These are phyloP conservation scores for Ascochyta fabae DNA, from an alignment of 2,329 filamentous ascomycete species.

Conservation along the genomic window DNA sequence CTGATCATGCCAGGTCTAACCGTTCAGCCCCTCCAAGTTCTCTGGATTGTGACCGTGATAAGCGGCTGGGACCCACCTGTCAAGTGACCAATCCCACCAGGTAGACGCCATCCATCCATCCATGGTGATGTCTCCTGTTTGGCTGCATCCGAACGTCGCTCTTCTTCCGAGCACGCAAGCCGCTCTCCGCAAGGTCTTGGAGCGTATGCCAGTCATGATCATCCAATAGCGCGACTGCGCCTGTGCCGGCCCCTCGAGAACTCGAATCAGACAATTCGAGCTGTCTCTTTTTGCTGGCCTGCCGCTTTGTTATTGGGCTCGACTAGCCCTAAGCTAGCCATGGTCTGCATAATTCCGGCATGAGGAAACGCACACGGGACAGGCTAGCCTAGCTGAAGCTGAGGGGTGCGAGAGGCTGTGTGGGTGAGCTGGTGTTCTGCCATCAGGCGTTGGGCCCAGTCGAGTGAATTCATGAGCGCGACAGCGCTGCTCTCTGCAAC, in stretches of 20 bases:
- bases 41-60: slow-evolving; percentile 16
- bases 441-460: slow-evolving; percentile 13
- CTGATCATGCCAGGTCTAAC: slow-evolving; percentile 8
- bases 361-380: slow-evolving; percentile 50
- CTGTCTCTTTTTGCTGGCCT: slow-evolving; percentile 27
- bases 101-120: slow-evolving; percentile 9
- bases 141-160: slow-evolving; percentile 25
- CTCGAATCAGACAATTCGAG: slow-evolving; percentile 36
- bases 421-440: slow-evolving; percentile 20
- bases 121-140: slow-evolving; percentile 14
- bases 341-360: slow-evolving; percentile 44
- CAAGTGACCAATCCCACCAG: slow-evolving; percentile 11
- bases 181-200: slow-evolving; percentile 27
- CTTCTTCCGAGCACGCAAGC: slow-evolving; percentile 30
- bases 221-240: slow-evolving; percentile 28
- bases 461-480: slow-evolving; percentile 18
- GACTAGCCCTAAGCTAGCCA: slow-evolving; percentile 25
- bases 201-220: slow-evolving; percentile 14
- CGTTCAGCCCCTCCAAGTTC: slow-evolving; percentile 7
- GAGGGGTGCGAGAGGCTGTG: neutral
- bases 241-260: slow-evolving; percentile 29
- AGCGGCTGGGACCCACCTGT: slow-evolving; percentile 16
- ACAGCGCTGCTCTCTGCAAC: slow-evolving; percentile 9
- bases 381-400: slow-evolving; percentile 23
- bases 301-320: slow-evolving; percentile 33